phyloP scores from a whole-genome alignment of 2,329 filamentous ascomycete species.

The Alternaria incomplexa region DNA sequence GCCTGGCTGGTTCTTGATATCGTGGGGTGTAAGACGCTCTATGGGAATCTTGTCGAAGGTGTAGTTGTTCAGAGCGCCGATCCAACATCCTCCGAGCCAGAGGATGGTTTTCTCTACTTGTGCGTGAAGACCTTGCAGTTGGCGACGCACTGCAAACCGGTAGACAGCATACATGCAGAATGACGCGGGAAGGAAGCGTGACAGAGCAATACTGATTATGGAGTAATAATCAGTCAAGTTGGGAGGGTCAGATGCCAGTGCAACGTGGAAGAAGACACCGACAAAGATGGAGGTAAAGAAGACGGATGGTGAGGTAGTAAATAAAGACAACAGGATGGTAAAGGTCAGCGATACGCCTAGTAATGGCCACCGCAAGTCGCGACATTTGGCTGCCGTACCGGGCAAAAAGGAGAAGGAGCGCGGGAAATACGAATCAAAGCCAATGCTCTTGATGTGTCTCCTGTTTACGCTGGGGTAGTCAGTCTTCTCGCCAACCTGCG shows the following conservation, averaged over 20 bases:
- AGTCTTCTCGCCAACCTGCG: conserved; percentile 71
- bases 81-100: conserved; percentile 89
- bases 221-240: conserved; percentile 69
- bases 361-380: conserved; percentile 83
- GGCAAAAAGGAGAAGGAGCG: conserved; percentile 79
- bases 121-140: conserved; percentile 74
- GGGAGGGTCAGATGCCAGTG: conserved; percentile 87
- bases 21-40: conserved; percentile 86
- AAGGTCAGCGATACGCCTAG: conserved; percentile 83
- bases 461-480: conserved; percentile 68
- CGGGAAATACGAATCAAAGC: conserved; percentile 89
- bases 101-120: conserved; percentile 90
- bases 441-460: conserved; percentile 78
- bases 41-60: conserved; percentile 95
- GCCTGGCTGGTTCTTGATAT: conserved; percentile 86
- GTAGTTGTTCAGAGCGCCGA: conserved; percentile 91
- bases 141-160: conserved; percentile 77
- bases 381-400: conserved; percentile 69
- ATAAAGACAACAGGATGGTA: conserved; percentile 77
- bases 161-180: conserved; percentile 91
- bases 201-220: conserved; percentile 78
- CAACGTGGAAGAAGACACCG: conserved; percentile 87
- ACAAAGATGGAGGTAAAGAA: conserved; percentile 87
- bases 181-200: conserved; percentile 82
- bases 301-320: conserved; percentile 76